phyloP scores from a whole-genome alignment of 208 protist genomes.

The Wallacemonas rigidus region DNA sequence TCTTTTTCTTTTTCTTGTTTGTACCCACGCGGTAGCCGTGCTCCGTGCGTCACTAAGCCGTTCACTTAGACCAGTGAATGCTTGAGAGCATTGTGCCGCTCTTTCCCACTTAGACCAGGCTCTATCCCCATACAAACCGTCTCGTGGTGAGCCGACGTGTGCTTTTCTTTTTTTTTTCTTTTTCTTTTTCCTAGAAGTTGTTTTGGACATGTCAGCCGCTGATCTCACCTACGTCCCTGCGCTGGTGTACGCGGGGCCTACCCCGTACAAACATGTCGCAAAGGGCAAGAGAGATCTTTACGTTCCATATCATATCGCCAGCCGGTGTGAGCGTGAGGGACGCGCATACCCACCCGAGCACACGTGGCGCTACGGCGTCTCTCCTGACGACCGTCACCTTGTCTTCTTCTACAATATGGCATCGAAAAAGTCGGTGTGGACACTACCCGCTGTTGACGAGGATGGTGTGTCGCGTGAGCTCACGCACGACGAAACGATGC shows the following conservation, averaged over 20 bases:
- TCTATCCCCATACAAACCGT: no score
- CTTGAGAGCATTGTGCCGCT: no score
- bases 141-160: no score
- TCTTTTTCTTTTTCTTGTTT: no score
- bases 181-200: background rate
- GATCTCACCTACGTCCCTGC: slow-evolving; percentile 34
- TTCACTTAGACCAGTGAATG: no score
- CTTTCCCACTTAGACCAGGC: no score
- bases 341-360: slow-evolving; percentile 25
- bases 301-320: slow-evolving; percentile 35
- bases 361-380: slow-evolving; percentile 60
- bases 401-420: slow-evolving; percentile 65
- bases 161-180: background rate
- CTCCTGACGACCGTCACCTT: slow-evolving; percentile 49
- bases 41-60: no score
- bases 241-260: slow-evolving; percentile 53
- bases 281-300: slow-evolving; percentile 50
- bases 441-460: slow-evolving; percentile 49
- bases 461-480: slow-evolving; percentile 29
- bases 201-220: background rate
- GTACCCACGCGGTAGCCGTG: no score
- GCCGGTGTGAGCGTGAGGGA: slow-evolving; percentile 12
- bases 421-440: slow-evolving; percentile 51
- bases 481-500: slow-evolving; percentile 22
- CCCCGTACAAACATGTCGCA: slow-evolving; percentile 49